These are phyloP conservation scores for Dimocarpus longan DNA, from an alignment of 345 rosid species.

Conservation along the genomic window DNA sequence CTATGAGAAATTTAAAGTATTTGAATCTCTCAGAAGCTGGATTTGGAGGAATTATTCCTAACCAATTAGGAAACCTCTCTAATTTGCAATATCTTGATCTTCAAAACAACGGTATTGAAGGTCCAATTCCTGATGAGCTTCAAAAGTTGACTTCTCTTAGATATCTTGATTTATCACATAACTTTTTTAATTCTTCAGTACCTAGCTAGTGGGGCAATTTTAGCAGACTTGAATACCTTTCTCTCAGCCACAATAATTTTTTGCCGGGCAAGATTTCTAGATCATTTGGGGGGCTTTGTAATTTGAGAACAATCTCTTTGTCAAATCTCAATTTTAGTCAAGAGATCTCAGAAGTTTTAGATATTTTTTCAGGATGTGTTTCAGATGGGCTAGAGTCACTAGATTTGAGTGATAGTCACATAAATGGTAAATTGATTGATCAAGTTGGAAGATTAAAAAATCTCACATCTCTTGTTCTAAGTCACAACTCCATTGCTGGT, in stretches of 20 bases:
- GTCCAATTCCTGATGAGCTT: neutral
- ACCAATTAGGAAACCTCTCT: slow-evolving; percentile 9
- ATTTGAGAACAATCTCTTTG: neutral
- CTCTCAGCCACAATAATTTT: neutral
- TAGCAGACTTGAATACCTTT: neutral
- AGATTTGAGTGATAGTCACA: neutral
- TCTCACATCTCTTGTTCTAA: neutral
- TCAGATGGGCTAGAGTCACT: neutral
- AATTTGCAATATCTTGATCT: slow-evolving; percentile 3
- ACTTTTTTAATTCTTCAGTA: too few relatives aligned
- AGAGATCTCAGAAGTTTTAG: neutral
- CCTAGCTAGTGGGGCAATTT: too few relatives aligned
- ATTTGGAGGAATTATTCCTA: neutral
- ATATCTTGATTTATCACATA: too few relatives aligned
- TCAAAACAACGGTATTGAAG: neutral
- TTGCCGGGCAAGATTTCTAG: neutral
- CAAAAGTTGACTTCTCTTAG: too few relatives aligned
- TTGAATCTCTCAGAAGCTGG: neutral
- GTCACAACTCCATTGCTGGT: too few relatives aligned
- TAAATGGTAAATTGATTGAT: neutral
- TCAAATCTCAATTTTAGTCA: neutral
- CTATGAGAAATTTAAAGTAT: neutral
- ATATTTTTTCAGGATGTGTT: slow-evolving; percentile 5
- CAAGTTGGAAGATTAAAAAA: neutral
- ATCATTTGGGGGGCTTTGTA: neutral